These are phyloP conservation scores for Phyllosticta citribraziliensis DNA, from an alignment of 2,329 filamentous ascomycete genomes.

Conservation along the genomic window DNA sequence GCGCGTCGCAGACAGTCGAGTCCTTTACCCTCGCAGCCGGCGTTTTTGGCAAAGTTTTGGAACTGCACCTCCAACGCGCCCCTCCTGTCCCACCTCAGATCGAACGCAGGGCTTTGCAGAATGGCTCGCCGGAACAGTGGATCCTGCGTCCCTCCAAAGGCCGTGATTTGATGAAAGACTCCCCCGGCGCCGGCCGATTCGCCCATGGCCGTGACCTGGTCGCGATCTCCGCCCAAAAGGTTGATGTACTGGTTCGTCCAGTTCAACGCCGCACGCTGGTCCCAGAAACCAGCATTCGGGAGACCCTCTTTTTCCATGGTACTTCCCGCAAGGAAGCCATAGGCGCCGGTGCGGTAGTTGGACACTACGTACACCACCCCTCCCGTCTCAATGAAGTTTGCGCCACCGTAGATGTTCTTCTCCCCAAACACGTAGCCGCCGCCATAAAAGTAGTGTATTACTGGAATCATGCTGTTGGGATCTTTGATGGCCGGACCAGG, in stretches of 20 bases:
- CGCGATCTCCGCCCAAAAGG: slow-evolving; percentile 39
- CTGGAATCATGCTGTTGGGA: slow-evolving; percentile 30
- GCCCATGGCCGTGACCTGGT: slow-evolving; percentile 39
- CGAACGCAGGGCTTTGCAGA: slow-evolving; percentile 24
- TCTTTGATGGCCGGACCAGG: slow-evolving; percentile 33
- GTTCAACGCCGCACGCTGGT: slow-evolving; percentile 36
- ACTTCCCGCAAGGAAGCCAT: slow-evolving; percentile 38
- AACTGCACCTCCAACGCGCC: slow-evolving; percentile 19
- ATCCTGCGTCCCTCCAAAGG: slow-evolving; percentile 33
- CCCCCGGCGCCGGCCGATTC: slow-evolving; percentile 43
- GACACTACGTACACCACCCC: slow-evolving; percentile 36
- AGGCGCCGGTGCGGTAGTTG: slow-evolving; percentile 38
- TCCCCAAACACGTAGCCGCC: slow-evolving; percentile 31
- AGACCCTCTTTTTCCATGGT: slow-evolving; percentile 34
- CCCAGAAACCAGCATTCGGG: slow-evolving; percentile 34
- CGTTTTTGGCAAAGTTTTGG: slow-evolving; percentile 16
- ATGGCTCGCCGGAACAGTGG: slow-evolving; percentile 34
- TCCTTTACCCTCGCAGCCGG: slow-evolving; percentile 24
- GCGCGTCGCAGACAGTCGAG: slow-evolving; percentile 23
- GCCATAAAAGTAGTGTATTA: slow-evolving; percentile 39
- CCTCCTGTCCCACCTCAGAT: slow-evolving; percentile 15
- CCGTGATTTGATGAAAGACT: slow-evolving; percentile 42
- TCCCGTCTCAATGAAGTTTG: slow-evolving; percentile 26
- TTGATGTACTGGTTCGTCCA: slow-evolving; percentile 41
- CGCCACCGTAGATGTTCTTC: slow-evolving; percentile 34